Percentiles rank a stretch among this genome's conserved stretches.
phyloP scores from a whole-genome alignment of 2,329 filamentous ascomycete species.

The Pyrenochaeta sp. region DNA sequence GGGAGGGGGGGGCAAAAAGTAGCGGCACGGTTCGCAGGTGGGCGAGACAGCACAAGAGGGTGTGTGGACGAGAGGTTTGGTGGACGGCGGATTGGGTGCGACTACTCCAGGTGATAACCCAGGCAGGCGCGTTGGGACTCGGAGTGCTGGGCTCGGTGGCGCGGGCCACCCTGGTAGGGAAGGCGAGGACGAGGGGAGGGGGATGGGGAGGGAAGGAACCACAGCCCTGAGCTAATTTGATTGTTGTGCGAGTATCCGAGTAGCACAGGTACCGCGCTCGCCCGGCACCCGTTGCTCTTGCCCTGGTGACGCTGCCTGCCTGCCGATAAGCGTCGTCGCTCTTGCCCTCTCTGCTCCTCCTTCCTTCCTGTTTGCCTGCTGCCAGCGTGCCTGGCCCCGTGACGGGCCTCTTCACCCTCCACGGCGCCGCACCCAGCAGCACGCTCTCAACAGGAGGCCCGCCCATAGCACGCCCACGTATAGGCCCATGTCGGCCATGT shows the following conservation, averaged over 20 bases:
- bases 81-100: slow-evolving; percentile 18
- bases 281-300: neutral
- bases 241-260: slow-evolving; percentile 24
- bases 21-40: neutral
- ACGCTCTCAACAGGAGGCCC: slow-evolving; percentile 11
- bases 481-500: slow-evolving; percentile 19
- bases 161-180: slow-evolving; percentile 1
- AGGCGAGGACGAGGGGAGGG: too few relatives aligned
- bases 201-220: slow-evolving; percentile 4
- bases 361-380: neutral
- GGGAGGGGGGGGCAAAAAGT: slow-evolving; percentile 14
- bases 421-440: neutral
- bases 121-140: slow-evolving; percentile 22
- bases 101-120: slow-evolving; percentile 17
- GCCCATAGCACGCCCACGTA: slow-evolving; percentile 23
- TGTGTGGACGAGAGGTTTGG: slow-evolving; percentile 17
- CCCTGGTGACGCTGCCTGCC: neutral
- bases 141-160: neutral
- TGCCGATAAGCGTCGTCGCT: slow-evolving; percentile 6
- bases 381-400: neutral
- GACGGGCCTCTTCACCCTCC: too few relatives aligned
- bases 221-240: slow-evolving; percentile 29
- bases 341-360: neutral
- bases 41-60: slow-evolving; percentile 4
- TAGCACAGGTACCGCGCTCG: slow-evolving; percentile 28